Base-by-base conservation (phyloP, 208 protist genomes). In the Leptomonas pyrrhocoris region DNA sequence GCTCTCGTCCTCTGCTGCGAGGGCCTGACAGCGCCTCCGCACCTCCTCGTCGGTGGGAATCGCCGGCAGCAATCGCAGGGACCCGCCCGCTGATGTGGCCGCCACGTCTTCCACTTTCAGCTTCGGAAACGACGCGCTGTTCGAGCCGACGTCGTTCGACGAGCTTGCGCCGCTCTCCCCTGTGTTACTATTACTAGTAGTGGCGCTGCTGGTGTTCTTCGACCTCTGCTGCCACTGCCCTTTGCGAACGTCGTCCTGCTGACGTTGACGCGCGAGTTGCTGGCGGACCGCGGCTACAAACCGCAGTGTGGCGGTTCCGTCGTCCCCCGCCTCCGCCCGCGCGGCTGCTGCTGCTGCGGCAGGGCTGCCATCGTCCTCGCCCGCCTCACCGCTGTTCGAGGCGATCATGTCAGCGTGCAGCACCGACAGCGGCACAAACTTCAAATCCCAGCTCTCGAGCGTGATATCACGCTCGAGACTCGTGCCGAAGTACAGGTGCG, bases 401-500 rank as follows among this genome's bases (percentile, higher is more conserved):
- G 56, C 34, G 12, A 46, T 23, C 53, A 72, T 64, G 42, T 74
- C 77, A 18, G 73, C 81, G 40, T 68, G 57, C 54, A 75, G 58
- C 49, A 73, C 67, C 13, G 51, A 67, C 7, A 58, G 61, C 5
- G 68, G 74, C 13, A 90, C 55, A 43, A 80, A 93, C 73, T 85
- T 84, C 38, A 54, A 15, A 19, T 82, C 80, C 88, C 88, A 93
- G 18, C 84, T 77, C 42, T 83, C 73, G 31, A 87, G 53, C 3
- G 81, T 75, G 25, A 81, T 42, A 53, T 64, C 79, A 25, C 59
- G 67, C 71, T 92, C 81, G 1, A 92, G 74, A 18, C 62, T 43
- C 0, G 89, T 80, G 62, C 89, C 89, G 43, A 89, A 91, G 69
- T 79, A 80, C 25, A 95, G 27, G 45, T 83, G 86, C 30, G 89